Base-by-base conservation (phyloP, 2,329 filamentous ascomycete genomes). In the Cladosporium sphaerospermum region DNA sequence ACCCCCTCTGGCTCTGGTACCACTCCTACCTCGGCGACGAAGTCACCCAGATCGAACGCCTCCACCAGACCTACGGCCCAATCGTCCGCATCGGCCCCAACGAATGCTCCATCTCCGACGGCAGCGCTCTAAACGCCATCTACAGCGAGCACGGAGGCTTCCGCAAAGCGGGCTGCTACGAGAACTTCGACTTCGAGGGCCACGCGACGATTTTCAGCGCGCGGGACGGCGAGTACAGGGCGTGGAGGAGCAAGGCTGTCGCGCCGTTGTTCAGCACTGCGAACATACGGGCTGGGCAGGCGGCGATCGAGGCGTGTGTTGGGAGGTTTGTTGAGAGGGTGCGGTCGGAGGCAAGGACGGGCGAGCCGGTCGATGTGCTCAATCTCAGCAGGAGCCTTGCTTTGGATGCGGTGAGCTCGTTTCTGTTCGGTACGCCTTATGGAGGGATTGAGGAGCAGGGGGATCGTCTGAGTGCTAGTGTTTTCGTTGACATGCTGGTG, bases 31-130 rank as follows among this genome's bases (percentile, higher is more conserved):
- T 61, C 36, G 67, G 66, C 23, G 56, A 63, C 47, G 59, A 62
- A 52, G 58, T 51, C 40, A 63, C 53, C 10, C 54, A 53, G n/a
- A 64, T 66, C 45, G 48, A 58, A 11, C 13, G 28, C 32, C 70
- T 79, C 1, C 88, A 92, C 71, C 78, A 83, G 71, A 81, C 81
- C 61, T 73, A 85, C 16, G 87, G 87, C 3, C 81, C 82, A 3
- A 69, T 92, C 0, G 82, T 91, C 34, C 79, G 88, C 19, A 84
- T 91, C 61, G 84, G 86, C 61, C 88, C 88, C 0, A 82, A 87
- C 59, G 86, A 90, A 61, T 75, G 90, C 60, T 87, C 83, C 55
- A 74, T 92, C 46, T 84, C 81, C 53, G 85, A 89, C 61, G 84
- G 84, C 36, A 75, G 74, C 9, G 85, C 84, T 7, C 87, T 92